These are phyloP conservation scores for Mucor ambiguus DNA, from an alignment of 371 early-diverging fungal genomes.

Conservation along the genomic window DNA sequence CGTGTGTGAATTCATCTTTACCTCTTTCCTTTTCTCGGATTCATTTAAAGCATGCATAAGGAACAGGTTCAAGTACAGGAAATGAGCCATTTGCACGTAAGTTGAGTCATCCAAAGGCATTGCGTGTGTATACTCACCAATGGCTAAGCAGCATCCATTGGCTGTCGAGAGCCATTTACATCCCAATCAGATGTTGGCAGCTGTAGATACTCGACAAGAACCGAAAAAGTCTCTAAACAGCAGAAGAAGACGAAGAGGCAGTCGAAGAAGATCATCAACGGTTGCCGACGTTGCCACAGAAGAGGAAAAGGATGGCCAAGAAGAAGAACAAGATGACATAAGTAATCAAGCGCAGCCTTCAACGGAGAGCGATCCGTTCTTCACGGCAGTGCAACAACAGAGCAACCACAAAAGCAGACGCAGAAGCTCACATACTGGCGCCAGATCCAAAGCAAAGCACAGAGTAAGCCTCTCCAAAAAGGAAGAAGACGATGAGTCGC, in stretches of 20 bases:
- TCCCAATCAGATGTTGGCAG: not conserved
- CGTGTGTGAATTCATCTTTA: not conserved
- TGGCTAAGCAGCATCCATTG: not conserved
- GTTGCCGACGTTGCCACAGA: not conserved
- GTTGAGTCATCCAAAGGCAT: not conserved
- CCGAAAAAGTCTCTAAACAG: not conserved
- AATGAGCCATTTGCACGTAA: not conserved
- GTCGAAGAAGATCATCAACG: constrained; percentile 8
- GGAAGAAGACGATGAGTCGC: constrained; percentile 25
- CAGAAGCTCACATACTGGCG: not conserved
- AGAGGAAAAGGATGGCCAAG: not conserved
- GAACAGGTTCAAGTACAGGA: not conserved
- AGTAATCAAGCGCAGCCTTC: not conserved
- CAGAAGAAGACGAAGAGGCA: constrained; percentile 10
- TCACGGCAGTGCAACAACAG: not conserved
- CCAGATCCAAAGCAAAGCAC: not conserved
- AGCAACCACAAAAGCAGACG: not conserved
- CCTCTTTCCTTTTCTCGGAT: not conserved
- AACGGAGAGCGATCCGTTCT: not conserved
- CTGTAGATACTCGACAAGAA: not conserved
- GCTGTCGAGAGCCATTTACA: not conserved
- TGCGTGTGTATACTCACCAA: not conserved
- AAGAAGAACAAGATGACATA: not conserved
- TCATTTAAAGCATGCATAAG: not conserved
- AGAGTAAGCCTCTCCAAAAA: not conserved